A percentile compares a stretch with the other conserved stretches of the same genome.
Conservation (phyloP, 129 eudicot species). For the Helianthus tuberosus region DNA sequence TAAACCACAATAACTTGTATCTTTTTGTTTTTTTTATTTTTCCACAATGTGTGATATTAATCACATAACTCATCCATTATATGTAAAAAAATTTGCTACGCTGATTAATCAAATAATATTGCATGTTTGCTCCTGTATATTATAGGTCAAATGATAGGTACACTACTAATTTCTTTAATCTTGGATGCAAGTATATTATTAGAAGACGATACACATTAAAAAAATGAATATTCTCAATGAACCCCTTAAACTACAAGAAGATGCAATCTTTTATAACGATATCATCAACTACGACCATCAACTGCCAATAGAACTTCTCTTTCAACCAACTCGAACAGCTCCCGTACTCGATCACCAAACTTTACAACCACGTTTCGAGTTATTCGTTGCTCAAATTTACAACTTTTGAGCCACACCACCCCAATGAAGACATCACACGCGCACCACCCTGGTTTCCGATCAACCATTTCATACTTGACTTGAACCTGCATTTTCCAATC, state of each 20-base stretch:
- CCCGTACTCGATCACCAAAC: conserved; percentile 49
- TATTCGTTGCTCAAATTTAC: conserved; percentile 64
- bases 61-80: too few species aligned
- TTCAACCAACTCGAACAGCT: conserved; percentile 52
- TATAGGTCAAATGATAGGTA: too few species aligned
- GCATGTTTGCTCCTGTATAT: too few species aligned
- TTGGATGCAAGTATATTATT: too few species aligned
- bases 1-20: too few species aligned
- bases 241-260: conserved; percentile 6
- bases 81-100: too few species aligned
- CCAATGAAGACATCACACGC: conserved; percentile 62
- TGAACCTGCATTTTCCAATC: conserved; percentile 32
- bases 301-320: conserved; percentile 49
- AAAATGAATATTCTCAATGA: neutral
- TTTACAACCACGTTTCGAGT: conserved; percentile 47
- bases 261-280: neutral
- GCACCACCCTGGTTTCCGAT: conserved; percentile 44
- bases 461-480: conserved; percentile 54
- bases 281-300: conserved; percentile 12
- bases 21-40: too few species aligned
- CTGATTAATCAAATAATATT: too few species aligned
- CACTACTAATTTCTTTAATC: too few species aligned
- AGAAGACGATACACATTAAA: neutral
- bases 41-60: too few species aligned
- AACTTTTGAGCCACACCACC: conserved; percentile 72